phyloP scores from a whole-genome alignment of 2,329 filamentous ascomycete species.

The Ophiostoma montium region DNA sequence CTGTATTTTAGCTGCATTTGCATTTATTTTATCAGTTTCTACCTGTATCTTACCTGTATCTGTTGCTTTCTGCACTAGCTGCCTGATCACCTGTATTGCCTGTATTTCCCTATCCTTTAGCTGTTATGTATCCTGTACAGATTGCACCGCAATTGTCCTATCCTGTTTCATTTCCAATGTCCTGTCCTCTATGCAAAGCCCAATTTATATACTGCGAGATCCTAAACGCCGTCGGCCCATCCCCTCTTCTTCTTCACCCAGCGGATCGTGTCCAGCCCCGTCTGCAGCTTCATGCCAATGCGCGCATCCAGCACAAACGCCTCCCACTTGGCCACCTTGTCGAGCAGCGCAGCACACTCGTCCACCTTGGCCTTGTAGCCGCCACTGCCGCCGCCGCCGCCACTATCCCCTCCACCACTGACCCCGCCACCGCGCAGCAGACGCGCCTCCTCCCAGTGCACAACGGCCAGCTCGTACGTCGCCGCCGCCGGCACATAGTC shows the following conservation, averaged over 20 bases:
- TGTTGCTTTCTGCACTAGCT: too few species aligned
- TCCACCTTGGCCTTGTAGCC: slow-evolving; percentile 32
- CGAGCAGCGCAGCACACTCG: slow-evolving; percentile 50
- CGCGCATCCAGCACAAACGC: slow-evolving; percentile 58
- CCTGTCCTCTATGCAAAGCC: too few species aligned
- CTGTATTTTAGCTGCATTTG: too few species aligned
- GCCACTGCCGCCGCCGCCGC: slow-evolving; percentile 4
- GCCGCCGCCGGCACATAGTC: slow-evolving; percentile 61
- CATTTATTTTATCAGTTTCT: too few species aligned
- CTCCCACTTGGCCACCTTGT: slow-evolving; percentile 57
- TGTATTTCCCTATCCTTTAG: too few species aligned
- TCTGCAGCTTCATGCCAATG: slow-evolving; percentile 59
- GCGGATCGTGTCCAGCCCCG: slow-evolving; percentile 49
- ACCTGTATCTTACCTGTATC: too few species aligned
- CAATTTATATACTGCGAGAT: too few species aligned
- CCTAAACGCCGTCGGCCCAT: slow-evolving; percentile 16
- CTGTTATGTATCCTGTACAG: too few species aligned
- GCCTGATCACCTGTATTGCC: too few species aligned
- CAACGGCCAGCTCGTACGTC: slow-evolving; percentile 74
- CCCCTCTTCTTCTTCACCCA: slow-evolving; percentile 35
- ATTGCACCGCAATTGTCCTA: too few species aligned
- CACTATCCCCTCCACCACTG: neutral
- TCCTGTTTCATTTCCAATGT: too few species aligned
- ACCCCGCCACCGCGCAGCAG: slow-evolving; percentile 6
- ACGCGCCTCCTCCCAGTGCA: slow-evolving; percentile 57